Evolutionary conservation across 495 filamentous ascomycete species (phyloP).

Genomic region (Barbatosphaeria neglecta): DNA sequence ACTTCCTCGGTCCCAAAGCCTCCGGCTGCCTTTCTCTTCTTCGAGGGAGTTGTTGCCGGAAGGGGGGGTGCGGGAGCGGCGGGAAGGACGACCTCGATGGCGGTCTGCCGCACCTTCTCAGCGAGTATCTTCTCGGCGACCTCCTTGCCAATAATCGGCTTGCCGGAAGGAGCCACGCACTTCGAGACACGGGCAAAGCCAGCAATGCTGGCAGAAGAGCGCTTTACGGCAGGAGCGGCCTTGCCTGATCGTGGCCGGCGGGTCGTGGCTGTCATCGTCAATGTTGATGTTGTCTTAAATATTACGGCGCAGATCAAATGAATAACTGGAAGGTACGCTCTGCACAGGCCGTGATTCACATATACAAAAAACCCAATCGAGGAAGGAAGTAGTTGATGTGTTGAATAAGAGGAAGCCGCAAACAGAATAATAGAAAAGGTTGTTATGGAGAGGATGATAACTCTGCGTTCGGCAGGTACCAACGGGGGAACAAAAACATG

Average conservation of each 20-base stretch:
- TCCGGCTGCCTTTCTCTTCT: background rate
- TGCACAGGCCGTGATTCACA: too few relatives aligned
- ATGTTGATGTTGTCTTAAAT: too few relatives aligned
- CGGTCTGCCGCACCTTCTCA: constrained; percentile 8
- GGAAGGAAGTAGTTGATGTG: too few relatives aligned
- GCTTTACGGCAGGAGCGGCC: constrained; percentile 6
- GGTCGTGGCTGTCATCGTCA: background rate
- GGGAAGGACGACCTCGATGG: constrained; percentile 19
- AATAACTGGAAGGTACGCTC: too few relatives aligned
- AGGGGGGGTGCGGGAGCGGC: background rate
- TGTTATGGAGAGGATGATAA: too few relatives aligned
- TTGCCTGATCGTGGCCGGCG: constrained; percentile 2
- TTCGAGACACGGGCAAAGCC: constrained; percentile 32
- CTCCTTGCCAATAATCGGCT: constrained; percentile 19
- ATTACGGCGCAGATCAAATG: too few relatives aligned
- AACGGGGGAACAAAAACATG: too few relatives aligned
- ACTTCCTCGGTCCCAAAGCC: constrained; percentile 3
- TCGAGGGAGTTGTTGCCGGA: background rate
- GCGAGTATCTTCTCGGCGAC: constrained; percentile 5
- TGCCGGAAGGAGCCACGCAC: constrained; percentile 3
- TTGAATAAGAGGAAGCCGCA: too few relatives aligned
- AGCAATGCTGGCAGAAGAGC: constrained; percentile 12
- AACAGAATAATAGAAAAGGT: too few relatives aligned
- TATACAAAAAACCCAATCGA: too few relatives aligned
- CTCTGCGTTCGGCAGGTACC: too few relatives aligned